Evolutionary conservation across 1,284 basidiomycete genomes (phyloP), one percentile per base, ranked within the genome.

Genomic region (Pholiota adiposa): DNA sequence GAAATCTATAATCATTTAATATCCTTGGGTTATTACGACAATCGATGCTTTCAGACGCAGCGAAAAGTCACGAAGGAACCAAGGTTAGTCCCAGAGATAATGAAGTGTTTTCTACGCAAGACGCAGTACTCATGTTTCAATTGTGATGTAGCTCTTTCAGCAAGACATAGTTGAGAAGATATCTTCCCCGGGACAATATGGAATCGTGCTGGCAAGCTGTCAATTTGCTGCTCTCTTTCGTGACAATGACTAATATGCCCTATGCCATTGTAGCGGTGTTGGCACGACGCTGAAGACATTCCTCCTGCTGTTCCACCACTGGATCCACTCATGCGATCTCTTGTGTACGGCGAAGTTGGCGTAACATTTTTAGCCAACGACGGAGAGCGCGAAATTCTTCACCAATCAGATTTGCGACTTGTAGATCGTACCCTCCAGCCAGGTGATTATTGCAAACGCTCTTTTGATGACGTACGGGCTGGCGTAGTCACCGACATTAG

Each of bases 371-470:
- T 89, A 44, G 79, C 82, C 2, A 76, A 75, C 16, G 78, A 75
- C 44, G 79, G 83, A 58, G 72, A 77, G 59, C 84, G 90, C 60
- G 85, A 90, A 69, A 93, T 96, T 64, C 77, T 93, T 14, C 79
- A 79, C 4, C 92, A 94, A 71, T 80, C 85, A 11, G 80, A 87
- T 8, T 81, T 93, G 61, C 76, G 77, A n/a, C 84, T 97, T 11
- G 77, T 93, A 55, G 92, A 96, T 74, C 89, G 95, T 55, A 83
- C 83, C 41, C 89, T 97, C 67, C 85, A 92, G 63, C 80, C 82
- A 14, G 93, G 94, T 27, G 95, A 97, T 72, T 81, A 91, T 55
- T 92, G 93, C 78, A 97, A 97, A 76, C 85, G 87, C 49, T 85
- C 83, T 60, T 76, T 92, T 18, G 86, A 90, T 51, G 88, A 93